Base-by-base conservation (phyloP, 2,329 filamentous ascomycete species). In the Achaetomium macrosporum region DNA sequence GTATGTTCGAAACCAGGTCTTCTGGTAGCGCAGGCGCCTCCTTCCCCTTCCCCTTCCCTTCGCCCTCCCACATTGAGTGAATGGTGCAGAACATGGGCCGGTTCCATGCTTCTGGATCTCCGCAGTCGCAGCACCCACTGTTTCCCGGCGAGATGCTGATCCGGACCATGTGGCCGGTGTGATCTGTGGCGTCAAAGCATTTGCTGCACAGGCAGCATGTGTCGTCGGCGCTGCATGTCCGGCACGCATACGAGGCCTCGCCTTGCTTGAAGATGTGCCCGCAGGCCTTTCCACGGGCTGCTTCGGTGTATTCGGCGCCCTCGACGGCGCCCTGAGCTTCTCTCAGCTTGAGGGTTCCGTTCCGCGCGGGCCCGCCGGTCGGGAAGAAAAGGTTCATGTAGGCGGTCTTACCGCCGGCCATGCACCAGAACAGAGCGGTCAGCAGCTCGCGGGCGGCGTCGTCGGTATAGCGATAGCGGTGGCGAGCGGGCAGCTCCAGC, bases 211-310 rank as follows among this genome's bases (percentile, higher is more conserved):
- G 79, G 46, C 93, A 92, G 70, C 92, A 97, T 0, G 93, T 97
- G 59, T 96, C 92, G 69, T 99, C 95, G 42, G 87, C 84, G 44
- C 90, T 90, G 70, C 93, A 99, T 10, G 92, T 97, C 63, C 90
- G 87, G 76, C 93, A 99, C 63, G 87, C 81, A 69, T 97, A 99
- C 54, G 90, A 92, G 52, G 90, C 91, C 74, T 99, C 93, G 47
- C 92, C 93, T 13, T 82, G 79, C 71, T 92, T 92, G 78, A 99
- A 96, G 57, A 99, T 97, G 73, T 99, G 95, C 4, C 93, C 95
- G 68, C 93, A 99, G 43, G 90, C 85, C 70, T 95, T 95, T 51
- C 95, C 93, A 61, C 90, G 83, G 13, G 93, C 93, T 7, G 88
- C 87, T 61, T 92, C 87, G 17, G 90, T 93, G 67, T 97, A 99